Evolutionary conservation across 176 grass and related monocot genomes (phyloP), one percentile per base, ranked within the genome.

Genomic region (Oropetium thomaeum): DNA sequence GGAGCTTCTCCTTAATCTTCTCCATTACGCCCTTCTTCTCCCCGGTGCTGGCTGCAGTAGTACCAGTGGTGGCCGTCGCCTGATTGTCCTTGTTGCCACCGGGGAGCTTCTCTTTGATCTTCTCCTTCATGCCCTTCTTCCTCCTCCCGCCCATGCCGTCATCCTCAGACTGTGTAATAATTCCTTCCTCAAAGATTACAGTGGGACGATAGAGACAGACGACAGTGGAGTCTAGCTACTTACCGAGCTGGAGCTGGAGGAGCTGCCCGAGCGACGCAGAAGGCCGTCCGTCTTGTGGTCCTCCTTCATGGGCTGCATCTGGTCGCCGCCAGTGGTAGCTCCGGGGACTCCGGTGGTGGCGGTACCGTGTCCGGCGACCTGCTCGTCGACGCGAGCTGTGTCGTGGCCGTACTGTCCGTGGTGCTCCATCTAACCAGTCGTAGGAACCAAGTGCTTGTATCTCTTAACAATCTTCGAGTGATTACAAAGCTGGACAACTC

Each of bases 231-330:
- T 55, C 3, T 4, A 11, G 12, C n/a, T n/a, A n/a, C 80, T 55
- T n/a, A 93, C 90, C 68, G 87, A 92, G 80, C 90, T 93, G 9
- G 88, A 93, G 61, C 87, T 81, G 29, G 85, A 87, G 7, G 48
- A 52, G 58, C 82, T 89, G 19, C 87, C 78, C 6, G 87, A 90
- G 33, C 84, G 90, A 22, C 53, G 84, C 0, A 79, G 81, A 11
- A 83, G 19, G 14, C 79, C 86, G 7, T 69, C 69, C 0, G 61
- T 62, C 38, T 84, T 84, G 71, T 78, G 70, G 9, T 84, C 67
- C 3, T 38, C 52, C 57, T 41, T 40, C 22, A 84, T 27, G 0
- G 37, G 66, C 23, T 83, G 63, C 80, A 73, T 79, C 42, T 52
- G 48, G 5, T 52, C 48, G 49, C 10, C 13, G 4, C 70, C 71